Evolutionary conservation across 345 rosid species (phyloP), one percentile per base, ranked within the genome.

Genomic region (Boechera retrofracta): DNA sequence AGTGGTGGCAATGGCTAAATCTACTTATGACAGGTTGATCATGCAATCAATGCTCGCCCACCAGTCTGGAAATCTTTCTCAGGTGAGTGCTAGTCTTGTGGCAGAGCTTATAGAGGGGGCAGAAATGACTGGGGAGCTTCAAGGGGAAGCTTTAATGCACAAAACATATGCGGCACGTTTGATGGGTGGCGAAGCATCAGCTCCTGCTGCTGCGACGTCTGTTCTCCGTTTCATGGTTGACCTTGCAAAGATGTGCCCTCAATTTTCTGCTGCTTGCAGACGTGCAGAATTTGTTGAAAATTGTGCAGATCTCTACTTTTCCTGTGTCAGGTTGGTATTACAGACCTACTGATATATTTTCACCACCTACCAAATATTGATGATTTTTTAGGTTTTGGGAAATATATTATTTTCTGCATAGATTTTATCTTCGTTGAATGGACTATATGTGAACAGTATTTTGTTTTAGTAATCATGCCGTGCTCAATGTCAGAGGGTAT

Each of bases 101-200:
- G 96, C 97, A 77, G 96, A 96, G 83, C 96, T 96, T 77, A 87
- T 92, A 61, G 98, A 93, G 81, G 97, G 92, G 74, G 83, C 86
- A 53, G 98, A 96, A 83, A 89, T 86, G 92, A 87, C 91, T 45
- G 99, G 96, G 77, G 98, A 91, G 83, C 98, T 96, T 82, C 99
- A 93, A 85, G 99, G 99, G 80, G 99, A 96, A 84, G 99, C 99
- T 82, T 85, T 93, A 77, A 96, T 96, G 99, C 99, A 96, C 77
- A 96, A 93, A 87, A 96, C 99, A 12, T 96, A 96, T 78, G 99
- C 99, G 3, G 98, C 99, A 11, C 94, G 98, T 61, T 80, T 96
- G 77, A 93, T 91, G 99, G 95, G 97, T 75, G 99, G 99, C 42
- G 97, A 93, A 86, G 98, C 99, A 64, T 88, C 96, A 57, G 98